Base-by-base conservation (phyloP, 2,329 filamentous ascomycete genomes). In the Scopulariopsis brevicaulis region DNA sequence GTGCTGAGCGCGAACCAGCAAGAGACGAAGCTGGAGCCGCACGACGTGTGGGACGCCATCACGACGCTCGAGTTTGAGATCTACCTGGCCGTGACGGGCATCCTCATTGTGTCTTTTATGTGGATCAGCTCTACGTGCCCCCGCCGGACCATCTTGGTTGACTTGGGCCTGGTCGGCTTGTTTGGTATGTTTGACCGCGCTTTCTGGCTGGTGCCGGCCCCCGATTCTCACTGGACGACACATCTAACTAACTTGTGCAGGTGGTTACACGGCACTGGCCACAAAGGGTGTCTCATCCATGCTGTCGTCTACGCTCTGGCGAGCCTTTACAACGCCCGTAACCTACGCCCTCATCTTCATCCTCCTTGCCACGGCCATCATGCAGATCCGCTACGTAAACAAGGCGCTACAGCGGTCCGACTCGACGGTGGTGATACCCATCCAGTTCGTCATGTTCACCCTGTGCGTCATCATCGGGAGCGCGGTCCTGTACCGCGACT, bases 321-420 rank as follows among this genome's bases (percentile, higher is more conserved):
- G 88, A 65, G 90, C 90, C 18, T 89, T 99, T 62, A 87, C 90
- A 0, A 97, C 93, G 40, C 92, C 93, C 0, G 87, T 99, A 60
- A 95, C 91, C 22, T 99, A 97, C 68, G 81, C 85, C 1, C 81
- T 99, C n/a, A 70, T 94, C 10, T 75, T 87, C 55, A 80, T 97
- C 54, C 80, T 99, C 28, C 78, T 94, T 20, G 81, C 77, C 53
- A 97, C 93, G 1, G 94, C 94, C 7, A 77, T 99, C 60, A 91
- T 97, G 87, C 94, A 99, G 73, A 93, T 99, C 65, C 93, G 90
- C 68, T 99, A 97, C 68, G 82, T 99, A 69, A 99, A 97, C 74
- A 89, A 81, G 63, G 79, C 81, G 1, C 77, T 99, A 56, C 92
- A 96, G 69, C 85, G 89, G 53, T 99, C 97, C 74, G 90, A 96